These are phyloP conservation scores for Colletotrichum lini DNA, from an alignment of 2,329 filamentous ascomycete species.

Conservation along the genomic window DNA sequence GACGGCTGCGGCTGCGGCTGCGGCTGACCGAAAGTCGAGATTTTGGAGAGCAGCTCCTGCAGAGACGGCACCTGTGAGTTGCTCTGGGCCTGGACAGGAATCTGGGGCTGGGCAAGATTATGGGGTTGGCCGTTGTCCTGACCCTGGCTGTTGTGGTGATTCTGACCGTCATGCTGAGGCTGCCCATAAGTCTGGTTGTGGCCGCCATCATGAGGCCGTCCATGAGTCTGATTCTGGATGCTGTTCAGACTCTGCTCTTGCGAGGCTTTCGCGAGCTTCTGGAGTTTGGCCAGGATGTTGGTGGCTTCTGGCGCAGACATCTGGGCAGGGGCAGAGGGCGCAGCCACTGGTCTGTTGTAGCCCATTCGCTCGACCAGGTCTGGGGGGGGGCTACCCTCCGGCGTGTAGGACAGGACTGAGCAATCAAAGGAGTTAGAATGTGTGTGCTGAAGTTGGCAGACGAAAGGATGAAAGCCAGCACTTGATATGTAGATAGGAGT, in stretches of 20 bases:
- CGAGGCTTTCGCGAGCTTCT: slow-evolving; percentile 65
- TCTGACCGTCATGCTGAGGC: slow-evolving; percentile 43
- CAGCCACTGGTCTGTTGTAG: slow-evolving; percentile 45
- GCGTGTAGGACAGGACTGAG: slow-evolving; percentile 79
- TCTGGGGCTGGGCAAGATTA: slow-evolving; percentile 13
- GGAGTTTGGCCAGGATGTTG: slow-evolving; percentile 85
- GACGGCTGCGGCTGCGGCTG: slow-evolving; percentile 21
- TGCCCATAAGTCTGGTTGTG: slow-evolving; percentile 48
- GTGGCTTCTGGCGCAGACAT: slow-evolving; percentile 61
- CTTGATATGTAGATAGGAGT: slow-evolving; percentile 42
- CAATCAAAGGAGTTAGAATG: slow-evolving; percentile 27
- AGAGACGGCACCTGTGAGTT: slow-evolving; percentile 9
- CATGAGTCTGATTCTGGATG: slow-evolving; percentile 46
- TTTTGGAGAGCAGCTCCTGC: slow-evolving; percentile 26
- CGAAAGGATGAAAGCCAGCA: slow-evolving; percentile 29
- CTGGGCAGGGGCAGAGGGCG: slow-evolving; percentile 54
- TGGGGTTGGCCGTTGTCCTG: slow-evolving; percentile 37
- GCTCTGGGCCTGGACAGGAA: slow-evolving; percentile 16
- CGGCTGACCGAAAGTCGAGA: slow-evolving; percentile 18
- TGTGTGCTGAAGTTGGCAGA: background rate
- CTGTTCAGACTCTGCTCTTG: slow-evolving; percentile 51
- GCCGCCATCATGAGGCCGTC: slow-evolving; percentile 4
- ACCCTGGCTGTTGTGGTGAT: slow-evolving; percentile 42
- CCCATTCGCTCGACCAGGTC: slow-evolving; percentile 58
- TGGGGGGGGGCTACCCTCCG: slow-evolving; percentile 72